phyloP scores from a whole-genome alignment of 805 yeast genomes.

The Kregervanrija delftensis region DNA sequence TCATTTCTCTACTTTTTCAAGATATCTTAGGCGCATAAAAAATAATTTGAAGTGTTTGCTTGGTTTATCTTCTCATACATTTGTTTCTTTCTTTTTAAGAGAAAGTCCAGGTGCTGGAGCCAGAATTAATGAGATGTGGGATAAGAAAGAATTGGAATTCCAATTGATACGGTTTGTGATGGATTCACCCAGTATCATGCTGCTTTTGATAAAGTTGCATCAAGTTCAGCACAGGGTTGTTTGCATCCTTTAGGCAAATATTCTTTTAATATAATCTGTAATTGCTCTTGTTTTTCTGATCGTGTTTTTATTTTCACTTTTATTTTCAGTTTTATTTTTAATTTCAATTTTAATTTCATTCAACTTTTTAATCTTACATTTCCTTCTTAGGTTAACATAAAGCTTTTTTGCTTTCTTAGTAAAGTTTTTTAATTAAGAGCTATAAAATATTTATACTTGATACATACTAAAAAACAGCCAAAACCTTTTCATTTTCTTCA shows the following conservation, averaged over 20 bases:
- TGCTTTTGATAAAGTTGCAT: constrained; percentile 43
- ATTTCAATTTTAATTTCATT: no score
- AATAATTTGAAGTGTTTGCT: constrained; percentile 9
- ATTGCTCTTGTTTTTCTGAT: not conserved
- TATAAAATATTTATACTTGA: no score
- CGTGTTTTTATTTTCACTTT: no score
- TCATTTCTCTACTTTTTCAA: constrained; percentile 19
- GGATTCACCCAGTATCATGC: constrained; percentile 38
- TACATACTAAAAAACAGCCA: constrained; percentile 15
- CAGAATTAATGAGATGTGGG: constrained; percentile 38
- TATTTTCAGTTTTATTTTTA: no score
- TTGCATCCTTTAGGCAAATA: constrained; percentile 1
- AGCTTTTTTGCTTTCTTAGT: no score
- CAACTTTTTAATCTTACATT: no score
- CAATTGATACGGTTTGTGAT: constrained; percentile 47
- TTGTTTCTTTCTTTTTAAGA: constrained; percentile 3
- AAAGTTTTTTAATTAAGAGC: no score
- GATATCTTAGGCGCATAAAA: constrained; percentile 14
- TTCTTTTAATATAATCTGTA: not conserved
- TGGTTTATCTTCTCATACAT: constrained; percentile 10
- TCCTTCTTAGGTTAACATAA: no score
- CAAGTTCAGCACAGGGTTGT: constrained; percentile 59
- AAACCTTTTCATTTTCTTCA: constrained; percentile 17
- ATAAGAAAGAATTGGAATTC: constrained; percentile 36
- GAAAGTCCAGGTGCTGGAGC: constrained; percentile 10